A percentile compares a stretch with the other conserved stretches of the same genome.
Conservation (phyloP, 352 stramenopile genomes). For the Phytophthora vignae region DNA sequence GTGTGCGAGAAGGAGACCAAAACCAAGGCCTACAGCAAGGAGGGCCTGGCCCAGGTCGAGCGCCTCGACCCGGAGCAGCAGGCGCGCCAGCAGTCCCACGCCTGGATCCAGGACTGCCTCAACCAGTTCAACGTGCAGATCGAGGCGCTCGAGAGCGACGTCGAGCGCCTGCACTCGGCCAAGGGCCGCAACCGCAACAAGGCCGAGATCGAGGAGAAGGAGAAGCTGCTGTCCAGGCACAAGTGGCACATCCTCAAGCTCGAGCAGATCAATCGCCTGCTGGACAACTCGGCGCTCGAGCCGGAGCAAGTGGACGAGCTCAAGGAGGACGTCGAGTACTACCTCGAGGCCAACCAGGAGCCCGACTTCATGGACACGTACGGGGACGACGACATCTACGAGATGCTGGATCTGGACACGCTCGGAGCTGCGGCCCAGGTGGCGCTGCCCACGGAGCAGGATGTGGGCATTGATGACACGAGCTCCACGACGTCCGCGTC, state of each 20-base stretch:
- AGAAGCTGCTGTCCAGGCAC: conserved; percentile 92
- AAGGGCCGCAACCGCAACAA: conserved; percentile 98
- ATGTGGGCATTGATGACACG: conserved; percentile 72
- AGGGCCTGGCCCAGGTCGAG: conserved; percentile 95
- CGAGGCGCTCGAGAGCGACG: conserved; percentile 81
- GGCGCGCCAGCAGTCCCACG: conserved; percentile 78
- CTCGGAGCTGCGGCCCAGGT: conserved; percentile 80
- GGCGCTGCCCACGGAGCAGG: conserved; percentile 72
- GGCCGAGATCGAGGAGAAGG: conserved; percentile 90
- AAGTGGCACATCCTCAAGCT: conserved; percentile 98
- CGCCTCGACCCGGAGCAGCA: conserved; percentile 92
- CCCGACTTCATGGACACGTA: conserved; percentile 94
- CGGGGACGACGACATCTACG: conserved; percentile 95
- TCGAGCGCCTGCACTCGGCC: conserved; percentile 79
- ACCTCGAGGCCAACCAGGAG: conserved; percentile 95
- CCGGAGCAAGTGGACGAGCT: conserved; percentile 94
- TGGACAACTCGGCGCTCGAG: conserved; percentile 97
- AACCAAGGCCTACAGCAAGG: conserved; percentile 99
- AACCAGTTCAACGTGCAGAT: conserved; percentile 92
- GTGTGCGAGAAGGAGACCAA: conserved; percentile 99
- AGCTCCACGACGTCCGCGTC: conserved; percentile 11
- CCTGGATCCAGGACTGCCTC: conserved; percentile 86
- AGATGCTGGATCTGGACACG: conserved; percentile 95
- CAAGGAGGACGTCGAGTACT: conserved; percentile 99
- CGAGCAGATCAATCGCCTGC: conserved; percentile 97